phyloP scores from a whole-genome alignment of 106 monocot species.

The Allium fistulosum region DNA sequence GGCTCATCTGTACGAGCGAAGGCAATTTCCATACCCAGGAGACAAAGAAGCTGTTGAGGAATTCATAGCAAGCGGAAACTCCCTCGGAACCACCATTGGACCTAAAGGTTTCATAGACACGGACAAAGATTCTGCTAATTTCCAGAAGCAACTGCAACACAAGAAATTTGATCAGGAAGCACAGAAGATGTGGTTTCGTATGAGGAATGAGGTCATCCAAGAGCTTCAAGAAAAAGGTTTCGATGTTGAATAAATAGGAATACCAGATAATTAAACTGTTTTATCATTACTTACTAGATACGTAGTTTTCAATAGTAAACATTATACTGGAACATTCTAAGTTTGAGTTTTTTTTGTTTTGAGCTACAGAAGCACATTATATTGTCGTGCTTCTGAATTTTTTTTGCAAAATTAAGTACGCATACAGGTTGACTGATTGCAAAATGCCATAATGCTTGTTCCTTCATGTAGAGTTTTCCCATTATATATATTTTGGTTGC shows the following conservation, averaged over 20 bases:
- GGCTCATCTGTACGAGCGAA: conserved; percentile 89
- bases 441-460: too few relatives aligned
- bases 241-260: conserved; percentile 45
- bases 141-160: conserved; percentile 78
- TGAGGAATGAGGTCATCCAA: conserved; percentile 91
- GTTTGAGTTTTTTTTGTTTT: too few relatives aligned
- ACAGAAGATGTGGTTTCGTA: conserved; percentile 89
- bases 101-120: conserved; percentile 76
- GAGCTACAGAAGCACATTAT: too few relatives aligned
- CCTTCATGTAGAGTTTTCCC: too few relatives aligned
- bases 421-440: too few relatives aligned
- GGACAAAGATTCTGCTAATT: conserved; percentile 59
- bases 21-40: conserved; percentile 85
- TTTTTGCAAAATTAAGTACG: too few relatives aligned
- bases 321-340: too few relatives aligned
- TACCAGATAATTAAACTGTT: too few relatives aligned
- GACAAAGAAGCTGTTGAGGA: conserved; percentile 87
- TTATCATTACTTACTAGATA: too few relatives aligned
- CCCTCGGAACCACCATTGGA: conserved; percentile 77
- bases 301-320: too few relatives aligned
- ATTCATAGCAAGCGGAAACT: conserved; percentile 76
- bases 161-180: conserved; percentile 96
- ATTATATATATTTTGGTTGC: too few relatives aligned
- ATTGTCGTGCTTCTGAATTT: too few relatives aligned
- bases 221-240: conserved; percentile 96